Base-by-base conservation (phyloP, 495 filamentous ascomycete genomes). In the Haplographium delicatum region DNA sequence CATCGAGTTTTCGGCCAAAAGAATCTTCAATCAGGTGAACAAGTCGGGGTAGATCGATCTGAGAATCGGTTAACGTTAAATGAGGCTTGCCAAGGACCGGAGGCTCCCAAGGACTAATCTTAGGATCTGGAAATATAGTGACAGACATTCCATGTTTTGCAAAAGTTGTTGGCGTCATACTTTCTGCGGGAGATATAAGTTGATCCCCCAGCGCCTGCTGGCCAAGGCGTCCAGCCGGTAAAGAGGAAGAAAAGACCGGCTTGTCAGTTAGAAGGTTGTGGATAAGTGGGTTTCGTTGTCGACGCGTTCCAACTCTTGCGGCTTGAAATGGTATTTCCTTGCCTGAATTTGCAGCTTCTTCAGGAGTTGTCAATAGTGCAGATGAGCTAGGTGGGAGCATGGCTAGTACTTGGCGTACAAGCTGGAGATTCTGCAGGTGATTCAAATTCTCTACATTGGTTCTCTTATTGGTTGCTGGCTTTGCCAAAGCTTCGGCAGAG, bases 261-360 rank as follows among this genome's bases (percentile, higher is more conserved):
- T 95, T 91, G 67, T 99, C 91, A 13, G 93, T 99, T 15, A 99
- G 78, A 6, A 97, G 83, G 58, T 94, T 97, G 66, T 97, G 93
- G 47, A 99, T 96, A 9, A 99, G 75, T 1, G 91, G 89, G 61
- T 99, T 97, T 55, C 86, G 82, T 62, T 84, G 83, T 43, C 80
- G 75, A 51, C 89, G 76, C 0, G 88, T 90, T 38, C 80, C 78
- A 1, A 90, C 86, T 39, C 83, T 80, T 1, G 81, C 67, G 25
- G 80, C 60, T 23, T 67, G 57, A 8, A 68, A 57, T 50, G 73
- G 63, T 50, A 69, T 49, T 34, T 62, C 34, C 42, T 68, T 64
- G 25, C 79, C 71, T 28, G 79, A 79, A 43, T 81, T 81, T 27
- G 91, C 86, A 4, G 88, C 91, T 54, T 94, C 89, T 23, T 76